These are phyloP conservation scores for Tolypocladium inflatum DNA, from an alignment of 2,329 filamentous ascomycete genomes.

Conservation along the genomic window DNA sequence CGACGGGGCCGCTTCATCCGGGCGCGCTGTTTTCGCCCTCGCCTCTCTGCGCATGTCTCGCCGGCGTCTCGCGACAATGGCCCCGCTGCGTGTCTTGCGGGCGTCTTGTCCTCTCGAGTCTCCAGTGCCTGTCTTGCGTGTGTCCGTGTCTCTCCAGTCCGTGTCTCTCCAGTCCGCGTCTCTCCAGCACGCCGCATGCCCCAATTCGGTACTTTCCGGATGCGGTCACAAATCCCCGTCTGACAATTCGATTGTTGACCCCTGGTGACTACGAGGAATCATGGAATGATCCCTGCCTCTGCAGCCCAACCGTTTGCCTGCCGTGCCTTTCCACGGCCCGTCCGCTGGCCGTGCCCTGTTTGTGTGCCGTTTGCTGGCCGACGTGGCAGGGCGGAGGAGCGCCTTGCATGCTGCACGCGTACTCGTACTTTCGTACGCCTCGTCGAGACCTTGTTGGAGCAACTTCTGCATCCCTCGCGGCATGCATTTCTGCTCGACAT, in stretches of 20 bases:
- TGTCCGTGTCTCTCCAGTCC: too few species aligned
- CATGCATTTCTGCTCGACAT: not conserved
- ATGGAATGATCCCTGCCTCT: too few species aligned
- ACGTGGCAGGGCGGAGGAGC: not conserved
- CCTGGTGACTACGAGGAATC: too few species aligned
- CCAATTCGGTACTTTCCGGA: too few species aligned
- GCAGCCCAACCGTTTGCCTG: not conserved
- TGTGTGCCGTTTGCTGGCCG: not conserved
- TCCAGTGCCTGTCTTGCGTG: too few species aligned
- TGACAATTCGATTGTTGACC: too few species aligned
- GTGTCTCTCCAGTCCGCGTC: too few species aligned
- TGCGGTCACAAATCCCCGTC: too few species aligned
- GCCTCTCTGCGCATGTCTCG: not conserved
- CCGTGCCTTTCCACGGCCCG: not conserved
- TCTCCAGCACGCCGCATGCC: too few species aligned
- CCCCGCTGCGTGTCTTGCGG: too few species aligned
- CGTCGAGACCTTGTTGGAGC: not conserved
- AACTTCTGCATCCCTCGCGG: not conserved
- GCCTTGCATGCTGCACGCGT: not conserved
- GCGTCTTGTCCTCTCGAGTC: too few species aligned
- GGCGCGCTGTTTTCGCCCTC: not conserved
- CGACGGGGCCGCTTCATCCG: not conserved
- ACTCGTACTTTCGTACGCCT: too few species aligned
- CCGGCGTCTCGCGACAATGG: not conserved
- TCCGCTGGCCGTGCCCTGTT: not conserved